Evolutionary conservation across 1,139 yeast genomes (phyloP).

Genomic region (Hemisphaericaspora subhashii): DNA sequence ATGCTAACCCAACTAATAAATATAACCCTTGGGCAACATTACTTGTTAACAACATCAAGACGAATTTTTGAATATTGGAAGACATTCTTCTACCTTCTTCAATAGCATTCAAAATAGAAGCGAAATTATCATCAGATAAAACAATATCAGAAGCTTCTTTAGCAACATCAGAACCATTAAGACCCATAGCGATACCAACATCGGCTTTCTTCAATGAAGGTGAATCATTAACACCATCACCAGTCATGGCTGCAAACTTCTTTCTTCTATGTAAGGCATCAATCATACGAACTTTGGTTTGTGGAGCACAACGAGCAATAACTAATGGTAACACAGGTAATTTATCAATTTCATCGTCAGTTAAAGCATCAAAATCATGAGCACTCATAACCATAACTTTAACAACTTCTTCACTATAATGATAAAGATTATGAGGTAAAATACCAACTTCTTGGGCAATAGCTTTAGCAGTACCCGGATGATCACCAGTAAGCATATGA

Average conservation of each 20-base stretch:
- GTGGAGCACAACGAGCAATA: constrained; percentile 84
- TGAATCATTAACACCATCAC: constrained; percentile 85
- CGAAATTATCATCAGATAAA: constrained; percentile 50
- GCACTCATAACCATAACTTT: constrained; percentile 78
- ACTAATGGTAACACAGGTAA: constrained; percentile 76
- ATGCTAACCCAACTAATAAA: constrained; percentile 70
- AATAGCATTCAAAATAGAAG: constrained; percentile 55
- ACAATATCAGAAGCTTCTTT: constrained; percentile 60
- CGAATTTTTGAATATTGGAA: constrained; percentile 77
- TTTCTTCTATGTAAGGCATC: constrained; percentile 75
- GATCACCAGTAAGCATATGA: constrained; percentile 86
- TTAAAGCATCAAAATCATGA: constrained; percentile 62
- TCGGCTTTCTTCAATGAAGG: constrained; percentile 80
- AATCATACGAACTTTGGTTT: constrained; percentile 80
- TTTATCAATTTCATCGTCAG: constrained; percentile 62
- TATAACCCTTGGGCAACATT: constrained; percentile 78
- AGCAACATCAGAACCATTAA: constrained; percentile 56
- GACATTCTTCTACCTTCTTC: constrained; percentile 86
- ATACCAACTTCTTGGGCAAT: constrained; percentile 87
- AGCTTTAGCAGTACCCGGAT: constrained; percentile 78
- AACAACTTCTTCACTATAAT: constrained; percentile 63
- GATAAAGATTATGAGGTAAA: constrained; percentile 66
- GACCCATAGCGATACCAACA: constrained; percentile 63
- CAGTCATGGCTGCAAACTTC: constrained; percentile 81
- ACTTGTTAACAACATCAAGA: constrained; percentile 72